Conservation (phyloP, 805 yeast species). For the Kodamaea nitidulidarum region DNA sequence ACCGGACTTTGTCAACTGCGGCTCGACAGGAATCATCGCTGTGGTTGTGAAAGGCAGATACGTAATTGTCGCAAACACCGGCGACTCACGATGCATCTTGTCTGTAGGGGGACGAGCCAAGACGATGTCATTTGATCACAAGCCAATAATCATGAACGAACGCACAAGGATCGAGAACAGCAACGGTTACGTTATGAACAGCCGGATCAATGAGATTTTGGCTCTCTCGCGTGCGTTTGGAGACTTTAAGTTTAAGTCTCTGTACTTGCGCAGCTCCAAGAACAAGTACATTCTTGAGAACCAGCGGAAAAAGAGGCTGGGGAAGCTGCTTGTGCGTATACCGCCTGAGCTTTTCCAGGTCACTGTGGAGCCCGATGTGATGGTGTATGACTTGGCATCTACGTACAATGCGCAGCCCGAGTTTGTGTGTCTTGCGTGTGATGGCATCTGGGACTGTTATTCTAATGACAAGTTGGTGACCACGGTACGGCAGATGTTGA, state of each 20-base stretch:
- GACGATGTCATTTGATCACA: conserved; percentile 43
- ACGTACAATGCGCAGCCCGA: conserved; percentile 23
- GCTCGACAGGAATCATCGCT: conserved; percentile 39
- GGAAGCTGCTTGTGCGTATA: conserved; percentile 22
- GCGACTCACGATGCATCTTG: conserved; percentile 69
- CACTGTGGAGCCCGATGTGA: conserved; percentile 40
- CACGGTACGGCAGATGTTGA: conserved; percentile 53
- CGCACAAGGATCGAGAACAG: conserved; percentile 40
- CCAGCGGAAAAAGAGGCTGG: conserved; percentile 4
- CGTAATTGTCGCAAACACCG: conserved; percentile 64
- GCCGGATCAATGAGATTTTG: conserved; percentile 40
- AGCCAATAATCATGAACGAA: conserved; percentile 42
- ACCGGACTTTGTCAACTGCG: conserved; percentile 33
- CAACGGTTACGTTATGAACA: conserved; percentile 33
- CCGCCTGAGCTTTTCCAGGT: conserved; percentile 45
- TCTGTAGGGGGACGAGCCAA: conserved; percentile 53
- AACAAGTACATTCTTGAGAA: conserved; percentile 30
- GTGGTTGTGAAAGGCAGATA: conserved; percentile 27
- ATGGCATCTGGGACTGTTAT: conserved; percentile 47
- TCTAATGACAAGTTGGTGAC: conserved; percentile 52
- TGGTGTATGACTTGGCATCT: conserved; percentile 30
- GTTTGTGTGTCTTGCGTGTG: conserved; percentile 41
- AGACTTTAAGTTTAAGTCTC: conserved; percentile 40
- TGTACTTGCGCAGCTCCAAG: conserved; percentile 26
- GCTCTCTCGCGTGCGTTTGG: conserved; percentile 45